Percentiles rank a stretch among this genome's conserved stretches.
phyloP scores from a whole-genome alignment of 768 basidiomycete genomes.

The Mycena albidolilacea region DNA sequence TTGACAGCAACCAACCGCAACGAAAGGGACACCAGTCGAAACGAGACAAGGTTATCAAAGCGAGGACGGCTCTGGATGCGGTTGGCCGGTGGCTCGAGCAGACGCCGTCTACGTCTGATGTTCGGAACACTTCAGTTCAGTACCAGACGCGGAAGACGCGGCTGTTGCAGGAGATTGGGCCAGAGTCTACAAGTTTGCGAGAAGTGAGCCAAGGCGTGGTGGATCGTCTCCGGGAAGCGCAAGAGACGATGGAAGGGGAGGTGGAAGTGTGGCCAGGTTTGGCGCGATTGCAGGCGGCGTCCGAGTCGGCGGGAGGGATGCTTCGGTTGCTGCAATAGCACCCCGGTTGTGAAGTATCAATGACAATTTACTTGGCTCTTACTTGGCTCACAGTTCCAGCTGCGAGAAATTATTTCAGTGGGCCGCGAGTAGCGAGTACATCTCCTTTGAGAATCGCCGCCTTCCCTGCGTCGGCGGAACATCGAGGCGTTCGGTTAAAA shows the following conservation, averaged over 20 bases:
- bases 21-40: slow-evolving; percentile 77
- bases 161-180: slow-evolving; percentile 55
- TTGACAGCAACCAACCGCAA: slow-evolving; percentile 51
- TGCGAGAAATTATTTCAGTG: too few species aligned
- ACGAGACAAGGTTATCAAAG: slow-evolving; percentile 71
- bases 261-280: slow-evolving; percentile 57
- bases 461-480: too few species aligned
- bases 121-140: slow-evolving; percentile 46
- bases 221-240: slow-evolving; percentile 67
- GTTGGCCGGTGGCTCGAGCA: slow-evolving; percentile 68
- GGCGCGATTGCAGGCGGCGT: slow-evolving; percentile 47
- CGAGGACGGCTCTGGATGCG: slow-evolving; percentile 61
- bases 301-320: slow-evolving; percentile 20
- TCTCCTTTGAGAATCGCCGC: too few species aligned
- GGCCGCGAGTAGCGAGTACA: too few species aligned
- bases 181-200: slow-evolving; percentile 52
- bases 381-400: too few species aligned
- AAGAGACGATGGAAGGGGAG: slow-evolving; percentile 57
- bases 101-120: slow-evolving; percentile 37
- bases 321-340: slow-evolving; percentile 16
- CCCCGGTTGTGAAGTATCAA: background rate
- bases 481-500: too few species aligned
- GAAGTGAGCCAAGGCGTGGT: slow-evolving; percentile 66
- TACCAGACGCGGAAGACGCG: slow-evolving; percentile 62
- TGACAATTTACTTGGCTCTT: too few species aligned